Conservation (phyloP, 305 asterid genomes). For the Solanum hybrid region DNA sequence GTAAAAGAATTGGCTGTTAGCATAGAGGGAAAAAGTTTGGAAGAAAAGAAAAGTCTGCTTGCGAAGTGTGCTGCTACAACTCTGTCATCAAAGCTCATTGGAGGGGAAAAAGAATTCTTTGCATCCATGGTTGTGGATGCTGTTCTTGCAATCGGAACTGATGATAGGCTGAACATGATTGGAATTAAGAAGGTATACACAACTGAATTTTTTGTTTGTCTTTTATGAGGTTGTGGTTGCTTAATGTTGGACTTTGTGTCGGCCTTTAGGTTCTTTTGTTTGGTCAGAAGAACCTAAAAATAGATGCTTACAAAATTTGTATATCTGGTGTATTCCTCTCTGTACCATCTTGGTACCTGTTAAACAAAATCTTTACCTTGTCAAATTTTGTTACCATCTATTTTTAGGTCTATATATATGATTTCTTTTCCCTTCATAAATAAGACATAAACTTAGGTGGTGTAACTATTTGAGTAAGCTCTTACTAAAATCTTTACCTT, state of each 20-base stretch:
- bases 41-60: conserved; percentile 78
- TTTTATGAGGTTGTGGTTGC: neutral
- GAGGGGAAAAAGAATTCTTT: conserved; percentile 97
- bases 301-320: neutral
- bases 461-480: neutral
- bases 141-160: conserved; percentile 77
- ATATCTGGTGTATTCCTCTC: neutral
- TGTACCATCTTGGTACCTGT: neutral
- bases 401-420: neutral
- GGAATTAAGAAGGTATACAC: conserved; percentile 78
- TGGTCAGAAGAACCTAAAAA: neutral
- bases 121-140: conserved; percentile 96
- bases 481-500: neutral
- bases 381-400: neutral
- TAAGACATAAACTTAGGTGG: neutral
- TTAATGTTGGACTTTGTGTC: neutral
- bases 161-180: conserved; percentile 90
- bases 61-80: conserved; percentile 98
- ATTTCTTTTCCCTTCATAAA: neutral
- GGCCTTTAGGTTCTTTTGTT: neutral
- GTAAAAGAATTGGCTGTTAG: conserved; percentile 74
- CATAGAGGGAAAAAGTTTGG: conserved; percentile 90
- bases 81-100: conserved; percentile 93
- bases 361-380: neutral
- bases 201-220: neutral